Evolutionary conservation across 2,329 filamentous ascomycete genomes (phyloP).

Genomic region (Ophiostoma australiae): DNA sequence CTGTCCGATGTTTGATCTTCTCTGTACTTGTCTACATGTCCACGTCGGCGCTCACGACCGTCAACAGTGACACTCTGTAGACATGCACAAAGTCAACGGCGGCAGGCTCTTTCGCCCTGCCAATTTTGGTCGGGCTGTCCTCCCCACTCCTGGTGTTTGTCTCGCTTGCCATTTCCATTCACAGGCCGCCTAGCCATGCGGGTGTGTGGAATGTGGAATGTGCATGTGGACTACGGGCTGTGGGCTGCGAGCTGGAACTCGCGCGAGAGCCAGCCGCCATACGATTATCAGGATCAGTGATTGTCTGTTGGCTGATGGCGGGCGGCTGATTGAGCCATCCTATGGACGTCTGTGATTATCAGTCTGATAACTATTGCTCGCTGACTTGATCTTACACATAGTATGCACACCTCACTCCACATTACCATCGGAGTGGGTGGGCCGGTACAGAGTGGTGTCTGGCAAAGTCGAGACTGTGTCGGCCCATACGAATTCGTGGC

Average conservation of each 20-base stretch:
- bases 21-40: neutral
- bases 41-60: neutral
- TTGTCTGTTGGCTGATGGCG: neutral
- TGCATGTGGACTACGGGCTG: neutral
- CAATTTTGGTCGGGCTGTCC: neutral
- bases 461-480: neutral
- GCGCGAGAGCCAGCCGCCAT: neutral
- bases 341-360: neutral
- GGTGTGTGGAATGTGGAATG: neutral
- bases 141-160: neutral
- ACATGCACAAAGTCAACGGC: neutral
- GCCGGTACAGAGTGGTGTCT: neutral
- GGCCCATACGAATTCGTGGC: neutral
- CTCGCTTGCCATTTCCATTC: constrained; percentile 18
- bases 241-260: neutral
- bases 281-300: neutral
- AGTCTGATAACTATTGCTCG: neutral
- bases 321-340: neutral
- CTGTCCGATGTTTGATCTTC: neutral
- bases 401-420: constrained; percentile 7
- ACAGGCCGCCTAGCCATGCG: neutral
- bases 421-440: neutral
- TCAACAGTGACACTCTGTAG: neutral
- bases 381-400: neutral
- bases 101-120: neutral